These are phyloP conservation scores for Erodium chrysanthum DNA, from an alignment of 441 rosid genomes.

Conservation along the genomic window DNA sequence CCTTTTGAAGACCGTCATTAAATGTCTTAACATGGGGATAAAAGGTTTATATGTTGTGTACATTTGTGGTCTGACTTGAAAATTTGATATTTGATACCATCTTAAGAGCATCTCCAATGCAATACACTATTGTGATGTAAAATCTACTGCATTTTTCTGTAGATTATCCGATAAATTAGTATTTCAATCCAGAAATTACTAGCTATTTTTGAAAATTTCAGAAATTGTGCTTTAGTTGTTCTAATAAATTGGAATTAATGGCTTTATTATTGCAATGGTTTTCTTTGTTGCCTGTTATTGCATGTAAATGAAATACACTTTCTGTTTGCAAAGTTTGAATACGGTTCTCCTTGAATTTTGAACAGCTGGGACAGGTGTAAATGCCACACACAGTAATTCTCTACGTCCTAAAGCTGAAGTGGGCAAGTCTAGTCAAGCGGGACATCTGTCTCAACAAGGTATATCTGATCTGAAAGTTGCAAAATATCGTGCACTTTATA, in stretches of 20 bases:
- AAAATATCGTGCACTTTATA: no score
- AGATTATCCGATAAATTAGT: no score
- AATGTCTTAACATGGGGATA: background rate
- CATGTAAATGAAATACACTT: background rate
- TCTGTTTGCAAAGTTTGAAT: conserved; percentile 3
- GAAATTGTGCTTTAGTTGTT: background rate
- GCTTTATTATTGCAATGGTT: background rate
- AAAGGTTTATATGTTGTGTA: background rate
- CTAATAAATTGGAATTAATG: background rate
- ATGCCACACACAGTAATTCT: background rate
- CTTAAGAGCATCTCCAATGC: no score
- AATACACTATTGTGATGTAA: no score
- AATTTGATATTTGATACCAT: no score
- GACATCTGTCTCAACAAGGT: background rate
- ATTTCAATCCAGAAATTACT: no score
- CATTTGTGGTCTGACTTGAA: no score
- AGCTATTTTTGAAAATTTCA: background rate
- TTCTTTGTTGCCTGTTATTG: background rate
- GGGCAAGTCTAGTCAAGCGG: background rate
- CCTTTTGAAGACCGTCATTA: background rate
- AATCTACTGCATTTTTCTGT: no score
- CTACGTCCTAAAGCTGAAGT: background rate
- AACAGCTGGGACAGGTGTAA: background rate
- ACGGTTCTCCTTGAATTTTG: background rate
- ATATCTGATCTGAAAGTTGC: background rate